Base-by-base conservation (phyloP, 2,329 filamentous ascomycete species). In the Fusarium mangiferae region DNA sequence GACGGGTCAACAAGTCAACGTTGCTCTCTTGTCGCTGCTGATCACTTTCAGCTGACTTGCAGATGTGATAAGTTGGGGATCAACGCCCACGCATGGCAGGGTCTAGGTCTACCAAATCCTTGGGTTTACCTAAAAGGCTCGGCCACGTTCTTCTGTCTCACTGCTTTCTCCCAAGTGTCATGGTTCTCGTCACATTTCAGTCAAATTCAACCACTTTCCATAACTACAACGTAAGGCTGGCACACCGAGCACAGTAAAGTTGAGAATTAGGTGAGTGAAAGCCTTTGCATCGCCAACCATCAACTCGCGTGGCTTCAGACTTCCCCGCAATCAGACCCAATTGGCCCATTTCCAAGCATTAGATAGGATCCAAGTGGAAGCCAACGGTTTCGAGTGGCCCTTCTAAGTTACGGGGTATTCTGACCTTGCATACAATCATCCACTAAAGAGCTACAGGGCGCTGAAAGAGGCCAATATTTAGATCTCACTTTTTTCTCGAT, bases 301-400 rank as follows among this genome's bases (percentile, higher is more conserved):
- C 60, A 70, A 68, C 46, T 75, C 64, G 68, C 56, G 48, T 66
- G 54, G 70, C 64, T 62, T 49, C 59, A 62, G 44, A 52, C 60
- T 75, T 74, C 72, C 68, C 64, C 68, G 56, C 68, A 70, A 38
- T 59, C 48, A 49, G 44, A 48, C 59, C 30, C 42, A 54, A 26
- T 42, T 41, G 38, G 44, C 26, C 35, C 46, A 44, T 24, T 14
- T 42, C 44, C 28, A 46, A 46, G 51, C 22, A 41, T 35, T 22
- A 28, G n/a, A 54, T 28, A 30, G 30, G 48, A 7, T n/a, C 24
- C 18, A 22, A 22, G 13, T 42, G n/a, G 20, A 54, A 44, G n/a
- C 24, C 56, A 51, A 28, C 38, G 33, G 33, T 55, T n/a, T 45
- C 44, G 24, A 42, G 48, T 49, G 9, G 45, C 42, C 52, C 45